phyloP scores from a whole-genome alignment of 352 stramenopile genomes.

The Peronospora destructor region DNA sequence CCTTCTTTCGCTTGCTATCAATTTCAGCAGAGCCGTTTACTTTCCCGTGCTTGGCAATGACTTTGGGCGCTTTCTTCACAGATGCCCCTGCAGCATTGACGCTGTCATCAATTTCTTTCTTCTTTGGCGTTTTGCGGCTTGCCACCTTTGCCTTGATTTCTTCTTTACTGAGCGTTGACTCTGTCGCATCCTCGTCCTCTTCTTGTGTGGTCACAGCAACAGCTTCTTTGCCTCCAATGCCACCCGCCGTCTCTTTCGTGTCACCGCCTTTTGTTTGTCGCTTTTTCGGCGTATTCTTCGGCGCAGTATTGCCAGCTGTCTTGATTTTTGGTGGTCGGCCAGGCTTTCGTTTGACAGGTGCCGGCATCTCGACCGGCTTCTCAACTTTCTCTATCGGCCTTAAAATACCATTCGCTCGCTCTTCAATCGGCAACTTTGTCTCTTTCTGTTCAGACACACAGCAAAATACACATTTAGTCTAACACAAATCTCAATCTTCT shows the following conservation, averaged over 20 bases:
- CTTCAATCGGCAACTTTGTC: conserved; percentile 38
- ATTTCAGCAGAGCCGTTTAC: conserved; percentile 32
- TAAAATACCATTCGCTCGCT: conserved; percentile 48
- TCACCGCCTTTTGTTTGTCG: conserved; percentile 19
- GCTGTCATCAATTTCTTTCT: conserved; percentile 31
- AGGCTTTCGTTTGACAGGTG: conserved; percentile 39
- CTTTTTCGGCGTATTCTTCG: conserved; percentile 20
- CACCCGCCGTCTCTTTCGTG: conserved; percentile 5
- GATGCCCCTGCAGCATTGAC: conserved; percentile 14
- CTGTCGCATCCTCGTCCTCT: conserved; percentile 30
- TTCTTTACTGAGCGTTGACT: conserved; percentile 51
- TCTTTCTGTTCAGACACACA: conserved; percentile 44
- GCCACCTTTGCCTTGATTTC: conserved; percentile 74
- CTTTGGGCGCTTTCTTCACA: conserved; percentile 36
- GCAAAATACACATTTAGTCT: conserved; percentile 1
- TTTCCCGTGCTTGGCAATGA: conserved; percentile 31
- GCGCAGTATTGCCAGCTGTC: conserved; percentile 2
- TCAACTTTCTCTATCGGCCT: conserved; percentile 20
- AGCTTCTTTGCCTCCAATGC: conserved; percentile 15
- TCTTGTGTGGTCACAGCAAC: conserved; percentile 22
- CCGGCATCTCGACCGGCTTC: conserved; percentile 14
- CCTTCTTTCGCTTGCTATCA: conserved; percentile 72
- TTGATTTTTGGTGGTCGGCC: conserved; percentile 42
- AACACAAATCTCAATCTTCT: not conserved
- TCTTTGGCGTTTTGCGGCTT: conserved; percentile 66